A percentile compares a stretch with the other conserved stretches of the same genome.
These are phyloP conservation scores for Alternaria postmessia DNA, from an alignment of 2,329 filamentous ascomycete species.

Conservation along the genomic window DNA sequence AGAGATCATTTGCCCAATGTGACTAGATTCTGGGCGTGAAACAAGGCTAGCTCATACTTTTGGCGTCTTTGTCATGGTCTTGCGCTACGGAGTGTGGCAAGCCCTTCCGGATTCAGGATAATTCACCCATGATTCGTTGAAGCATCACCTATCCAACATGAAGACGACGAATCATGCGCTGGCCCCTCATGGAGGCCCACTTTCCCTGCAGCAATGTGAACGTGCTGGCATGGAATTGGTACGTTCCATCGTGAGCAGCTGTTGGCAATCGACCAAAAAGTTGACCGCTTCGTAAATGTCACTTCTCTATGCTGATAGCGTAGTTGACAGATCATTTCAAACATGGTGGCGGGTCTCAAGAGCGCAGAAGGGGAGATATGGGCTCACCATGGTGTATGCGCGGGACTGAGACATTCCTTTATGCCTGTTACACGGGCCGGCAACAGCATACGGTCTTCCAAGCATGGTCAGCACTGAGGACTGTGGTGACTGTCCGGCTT, in stretches of 20 bases:
- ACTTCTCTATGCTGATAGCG: not conserved
- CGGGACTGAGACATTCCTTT: not conserved
- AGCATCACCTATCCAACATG: not conserved
- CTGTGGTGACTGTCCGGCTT: not conserved
- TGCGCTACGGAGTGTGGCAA: slow-evolving; percentile 14
- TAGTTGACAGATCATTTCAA: not conserved
- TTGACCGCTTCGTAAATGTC: not conserved
- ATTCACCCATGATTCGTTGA: slow-evolving; percentile 6
- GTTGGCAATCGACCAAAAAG: not conserved
- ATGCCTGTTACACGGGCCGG: not conserved
- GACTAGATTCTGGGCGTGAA: not conserved
- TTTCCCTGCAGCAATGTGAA: slow-evolving; percentile 2
- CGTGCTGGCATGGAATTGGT: not conserved
- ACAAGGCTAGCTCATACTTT: not conserved
- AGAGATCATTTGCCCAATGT: slow-evolving; percentile 5
- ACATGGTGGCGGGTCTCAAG: not conserved
- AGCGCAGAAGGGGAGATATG: not conserved
- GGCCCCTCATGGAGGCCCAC: not conserved
- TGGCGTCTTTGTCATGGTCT: slow-evolving; percentile 3
- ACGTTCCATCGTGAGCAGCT: not conserved
- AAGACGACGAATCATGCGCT: not conserved
- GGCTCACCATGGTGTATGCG: not conserved
- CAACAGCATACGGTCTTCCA: not conserved
- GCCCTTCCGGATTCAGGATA: slow-evolving; percentile 8
- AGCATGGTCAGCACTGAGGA: not conserved